Evolutionary conservation across 2,329 filamentous ascomycete genomes (phyloP).

Genomic region (Myriangium duriaei): DNA sequence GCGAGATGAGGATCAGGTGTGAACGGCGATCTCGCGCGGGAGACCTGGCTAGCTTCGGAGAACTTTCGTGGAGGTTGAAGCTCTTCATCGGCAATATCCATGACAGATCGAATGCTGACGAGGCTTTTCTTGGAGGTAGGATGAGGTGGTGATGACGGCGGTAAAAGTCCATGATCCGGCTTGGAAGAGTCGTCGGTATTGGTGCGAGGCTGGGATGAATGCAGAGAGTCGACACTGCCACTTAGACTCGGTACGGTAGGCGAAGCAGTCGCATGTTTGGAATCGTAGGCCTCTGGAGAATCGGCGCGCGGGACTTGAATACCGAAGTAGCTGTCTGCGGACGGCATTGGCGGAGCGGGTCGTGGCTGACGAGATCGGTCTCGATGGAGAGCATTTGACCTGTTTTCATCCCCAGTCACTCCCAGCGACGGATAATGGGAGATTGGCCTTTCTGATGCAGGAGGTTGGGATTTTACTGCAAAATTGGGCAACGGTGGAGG

Average conservation of each 20-base stretch:
- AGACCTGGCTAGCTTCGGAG: slow-evolving; percentile 57
- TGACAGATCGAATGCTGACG: slow-evolving; percentile 35
- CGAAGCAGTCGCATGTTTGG: slow-evolving; percentile 31
- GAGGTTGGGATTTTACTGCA: slow-evolving; percentile 7
- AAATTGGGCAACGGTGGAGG: slow-evolving; percentile 12
- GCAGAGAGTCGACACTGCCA: slow-evolving; percentile 23
- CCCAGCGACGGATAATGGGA: slow-evolving; percentile 24
- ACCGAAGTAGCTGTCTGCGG: slow-evolving; percentile 29
- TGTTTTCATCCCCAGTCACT: slow-evolving; percentile 8
- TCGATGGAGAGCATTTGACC: slow-evolving; percentile 3
- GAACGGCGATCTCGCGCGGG: slow-evolving; percentile 47
- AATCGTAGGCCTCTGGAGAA: slow-evolving; percentile 34
- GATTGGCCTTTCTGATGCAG: slow-evolving; percentile 24
- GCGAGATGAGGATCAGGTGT: slow-evolving; percentile 51
- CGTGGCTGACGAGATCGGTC: slow-evolving; percentile 2
- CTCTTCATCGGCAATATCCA: slow-evolving; percentile 52
- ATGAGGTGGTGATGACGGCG: slow-evolving; percentile 25
- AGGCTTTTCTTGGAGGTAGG: slow-evolving; percentile 30
- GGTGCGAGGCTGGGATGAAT: slow-evolving; percentile 28
- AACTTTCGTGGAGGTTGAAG: slow-evolving; percentile 62
- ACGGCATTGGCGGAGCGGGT: not conserved
- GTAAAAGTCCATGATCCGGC: slow-evolving; percentile 20
- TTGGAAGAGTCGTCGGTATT: slow-evolving; percentile 26
- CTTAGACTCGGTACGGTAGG: slow-evolving; percentile 26
- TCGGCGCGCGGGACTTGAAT: slow-evolving; percentile 28